Base-by-base conservation (phyloP, 306 rosid species). In the Vigna mungo region DNA sequence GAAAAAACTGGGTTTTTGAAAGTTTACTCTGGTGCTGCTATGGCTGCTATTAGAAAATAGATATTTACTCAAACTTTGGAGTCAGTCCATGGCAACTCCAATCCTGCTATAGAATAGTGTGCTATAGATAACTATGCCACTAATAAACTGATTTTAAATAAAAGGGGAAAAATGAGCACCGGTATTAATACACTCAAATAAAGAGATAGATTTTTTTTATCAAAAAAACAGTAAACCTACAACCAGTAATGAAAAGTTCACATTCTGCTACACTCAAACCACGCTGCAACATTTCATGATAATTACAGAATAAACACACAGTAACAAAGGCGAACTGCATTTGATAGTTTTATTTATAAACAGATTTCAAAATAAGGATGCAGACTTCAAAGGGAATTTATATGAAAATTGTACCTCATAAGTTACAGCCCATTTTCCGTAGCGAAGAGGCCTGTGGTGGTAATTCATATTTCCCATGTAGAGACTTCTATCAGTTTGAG, bases 371-470 rank as follows among this genome's bases (percentile, higher is more conserved):
- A 18, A 18, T 13, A 37, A 20, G 75, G 70, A 25, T 46, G 18
- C 67, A 7, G 17, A 30, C 8, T 14, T 61, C 14, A 21, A 73
- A 18, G 48, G 34, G 61, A 74, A 75, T 8, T 11, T 27, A 52
- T 34, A 61, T 47, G 13, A 25, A 34, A 59, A 46, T 34, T 64
- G 70, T 82, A 95, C 99, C 99, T 92, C 97, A 72, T 92, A 89
- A 10, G 97, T 89, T 78, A 95, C 99, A 12, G 99, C 97, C 99
- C 99, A 95, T 90, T 95, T 92, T n/a, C 99, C 99, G 36, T 81
- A 9, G 20, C 97, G 97, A 73, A 95, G 87, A 74, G 97, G 97
- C 80, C 81, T 89, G 71, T 89, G 96, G 74, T 89, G 97, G 81
- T 86, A 92, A 88, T 95, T 90, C 82, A 95, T 86, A 66, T 95